phyloP scores from a whole-genome alignment of 352 stramenopile species.

The Aphanomyces euteiches region DNA sequence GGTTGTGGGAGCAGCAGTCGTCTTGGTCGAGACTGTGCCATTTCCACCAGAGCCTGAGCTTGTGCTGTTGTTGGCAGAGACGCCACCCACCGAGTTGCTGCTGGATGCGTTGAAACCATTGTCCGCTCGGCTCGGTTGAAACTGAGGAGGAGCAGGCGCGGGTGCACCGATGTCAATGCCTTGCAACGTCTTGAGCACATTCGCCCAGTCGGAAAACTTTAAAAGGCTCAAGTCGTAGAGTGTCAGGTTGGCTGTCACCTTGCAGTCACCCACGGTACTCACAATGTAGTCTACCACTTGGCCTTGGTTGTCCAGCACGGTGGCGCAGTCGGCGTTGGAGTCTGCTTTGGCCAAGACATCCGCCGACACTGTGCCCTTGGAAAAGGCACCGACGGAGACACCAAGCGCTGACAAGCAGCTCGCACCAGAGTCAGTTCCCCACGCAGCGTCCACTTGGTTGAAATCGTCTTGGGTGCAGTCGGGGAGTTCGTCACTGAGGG shows the following conservation, averaged over 20 bases:
- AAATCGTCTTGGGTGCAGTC: neutral
- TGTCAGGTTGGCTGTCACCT: neutral
- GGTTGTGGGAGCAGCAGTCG: no score
- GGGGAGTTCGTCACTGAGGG: neutral
- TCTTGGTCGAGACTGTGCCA: no score
- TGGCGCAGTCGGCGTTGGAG: neutral
- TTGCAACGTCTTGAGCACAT: neutral
- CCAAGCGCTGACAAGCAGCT: neutral
- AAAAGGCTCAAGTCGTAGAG: neutral
- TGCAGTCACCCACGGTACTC: neutral
- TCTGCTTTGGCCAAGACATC: neutral
- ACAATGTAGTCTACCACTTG: constrained; percentile 2
- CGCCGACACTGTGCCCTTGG: neutral
- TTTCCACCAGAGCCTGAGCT: no score
- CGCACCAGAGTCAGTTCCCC: neutral
- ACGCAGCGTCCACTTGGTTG: neutral
- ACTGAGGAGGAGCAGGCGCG: no score
- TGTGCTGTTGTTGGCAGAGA: no score
- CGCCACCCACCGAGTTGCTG: no score
- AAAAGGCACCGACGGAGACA: neutral
- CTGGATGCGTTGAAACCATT: no score
- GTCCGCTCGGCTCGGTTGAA: no score
- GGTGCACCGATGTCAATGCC: no score
- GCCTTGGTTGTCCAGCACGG: neutral
- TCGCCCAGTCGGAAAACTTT: neutral